Conservation (phyloP, 257 asterid species). For the Ilex aquifolium region DNA sequence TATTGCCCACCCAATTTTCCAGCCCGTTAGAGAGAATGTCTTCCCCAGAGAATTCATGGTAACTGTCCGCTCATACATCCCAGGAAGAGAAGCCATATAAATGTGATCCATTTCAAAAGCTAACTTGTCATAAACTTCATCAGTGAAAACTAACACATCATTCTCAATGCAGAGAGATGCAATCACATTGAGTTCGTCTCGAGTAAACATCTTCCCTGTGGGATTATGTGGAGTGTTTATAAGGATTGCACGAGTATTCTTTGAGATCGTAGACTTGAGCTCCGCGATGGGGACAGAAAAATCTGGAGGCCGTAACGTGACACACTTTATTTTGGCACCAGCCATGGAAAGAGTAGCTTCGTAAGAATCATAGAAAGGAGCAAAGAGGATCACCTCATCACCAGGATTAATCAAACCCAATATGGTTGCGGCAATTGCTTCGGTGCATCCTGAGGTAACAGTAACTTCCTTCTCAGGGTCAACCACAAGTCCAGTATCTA, state of each 20-base stretch:
- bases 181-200: slow-evolving; percentile 55
- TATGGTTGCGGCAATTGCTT: slow-evolving; percentile 94
- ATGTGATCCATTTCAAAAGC: slow-evolving; percentile 90
- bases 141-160: slow-evolving; percentile 67
- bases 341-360: slow-evolving; percentile 97
- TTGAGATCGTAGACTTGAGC: slow-evolving; percentile 54
- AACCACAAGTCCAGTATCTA: slow-evolving; percentile 62
- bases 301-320: slow-evolving; percentile 74
- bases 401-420: slow-evolving; percentile 89
- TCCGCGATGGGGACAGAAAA: slow-evolving; percentile 80
- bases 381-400: slow-evolving; percentile 85
- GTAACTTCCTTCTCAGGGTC: slow-evolving; percentile 89
- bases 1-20: slow-evolving; percentile 98
- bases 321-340: slow-evolving; percentile 69
- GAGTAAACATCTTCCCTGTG: slow-evolving; percentile 89
- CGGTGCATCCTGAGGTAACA: slow-evolving; percentile 95
- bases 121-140: slow-evolving; percentile 88
- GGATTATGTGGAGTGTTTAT: slow-evolving; percentile 96
- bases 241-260: slow-evolving; percentile 79
- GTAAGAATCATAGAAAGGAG: slow-evolving; percentile 94
- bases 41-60: slow-evolving; percentile 89
- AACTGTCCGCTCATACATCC: slow-evolving; percentile 80
- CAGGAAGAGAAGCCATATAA: slow-evolving; percentile 85
- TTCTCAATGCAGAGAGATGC: slow-evolving; percentile 76
- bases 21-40: slow-evolving; percentile 91